Base-by-base conservation (phyloP, 345 rosid genomes). In the Erodium maritimum region DNA sequence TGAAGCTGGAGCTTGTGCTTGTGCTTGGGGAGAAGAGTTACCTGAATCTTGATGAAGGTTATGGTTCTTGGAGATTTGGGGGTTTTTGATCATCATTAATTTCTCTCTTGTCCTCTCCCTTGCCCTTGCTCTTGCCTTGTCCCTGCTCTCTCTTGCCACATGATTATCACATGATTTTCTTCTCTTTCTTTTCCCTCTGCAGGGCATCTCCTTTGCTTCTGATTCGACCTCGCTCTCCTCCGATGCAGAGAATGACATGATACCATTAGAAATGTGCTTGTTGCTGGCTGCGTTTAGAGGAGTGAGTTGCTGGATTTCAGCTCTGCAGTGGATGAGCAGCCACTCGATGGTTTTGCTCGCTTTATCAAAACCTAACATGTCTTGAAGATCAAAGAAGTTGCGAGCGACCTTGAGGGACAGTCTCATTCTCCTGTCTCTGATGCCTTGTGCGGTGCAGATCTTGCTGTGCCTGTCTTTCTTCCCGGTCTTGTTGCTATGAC, bases 281-380 rank as follows among this genome's bases (percentile, higher is more conserved):
- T n/a, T n/a, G n/a, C n/a, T 29, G 37, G 37, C 37, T 29, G 37
- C 9, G n/a, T n/a, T n/a, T n/a, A n/a, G n/a, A 11, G 57, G 33
- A 17, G 65, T 68, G 3, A 86, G 67, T 64, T 87, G 84, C 63
- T 77, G 83, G 62, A 90, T 87, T 1, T 93, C 83, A 12, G 68
- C 61, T 72, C 71, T 90, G 5, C 95, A 90, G 73, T 81, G 81
- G 37, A 86, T 72, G 63, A 90, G 66, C 60, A 87, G 79, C 95
- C 95, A 87, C 68, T 87, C 95, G 0, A 87, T 73, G 12, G 95
- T 87, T 60, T 78, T 83, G 74, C 95, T 87, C 0, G 90, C 84
- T 61, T 84, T 87, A 61, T 87, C 90, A 61, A 87, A 87, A 33
- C 90, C 90, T 29, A 87, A 67, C 82, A 75, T 82, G 65, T 87